A percentile compares a stretch with the other conserved stretches of the same genome.
These are phyloP conservation scores for Conringia planisiliqua DNA, from an alignment of 345 rosid genomes.

Conservation along the genomic window DNA sequence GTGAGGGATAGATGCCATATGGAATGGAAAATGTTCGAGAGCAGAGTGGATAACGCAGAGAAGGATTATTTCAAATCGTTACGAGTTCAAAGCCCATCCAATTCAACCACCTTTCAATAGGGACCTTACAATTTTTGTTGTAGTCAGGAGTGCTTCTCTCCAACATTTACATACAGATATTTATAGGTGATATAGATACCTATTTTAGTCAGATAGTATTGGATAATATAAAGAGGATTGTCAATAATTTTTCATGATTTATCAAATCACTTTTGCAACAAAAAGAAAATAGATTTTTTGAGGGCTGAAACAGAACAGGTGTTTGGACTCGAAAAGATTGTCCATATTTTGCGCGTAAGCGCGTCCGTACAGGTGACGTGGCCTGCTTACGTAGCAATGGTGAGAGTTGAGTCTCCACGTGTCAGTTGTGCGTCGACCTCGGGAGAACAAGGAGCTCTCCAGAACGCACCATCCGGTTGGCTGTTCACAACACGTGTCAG, in stretches of 20 bases:
- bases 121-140: slow-evolving; percentile 1
- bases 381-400: not conserved
- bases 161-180: slow-evolving; percentile 6
- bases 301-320: slow-evolving; percentile 12
- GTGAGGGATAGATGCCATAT: slow-evolving; percentile 67
- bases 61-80: slow-evolving; percentile 40
- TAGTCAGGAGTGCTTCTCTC: slow-evolving; percentile 1
- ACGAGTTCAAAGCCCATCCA: slow-evolving; percentile 20
- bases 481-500: slow-evolving; percentile 30
- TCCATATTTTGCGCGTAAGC: not conserved
- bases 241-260: not conserved
- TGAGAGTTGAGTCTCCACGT: slow-evolving; percentile 13
- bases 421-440: not conserved
- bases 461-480: slow-evolving; percentile 23
- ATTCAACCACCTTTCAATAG: slow-evolving; percentile 31
- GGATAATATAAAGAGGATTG: not conserved
- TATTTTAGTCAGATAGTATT: not conserved
- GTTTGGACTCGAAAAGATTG: not conserved
- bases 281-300: not conserved
- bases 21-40: slow-evolving; percentile 78
- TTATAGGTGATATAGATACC: not conserved
- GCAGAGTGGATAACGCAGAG: slow-evolving; percentile 64
- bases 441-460: slow-evolving; percentile 32
- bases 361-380: not conserved
- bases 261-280: not conserved